Evolutionary conservation across 768 basidiomycete genomes (phyloP).

Genomic region (Saitozyma podzolica): DNA sequence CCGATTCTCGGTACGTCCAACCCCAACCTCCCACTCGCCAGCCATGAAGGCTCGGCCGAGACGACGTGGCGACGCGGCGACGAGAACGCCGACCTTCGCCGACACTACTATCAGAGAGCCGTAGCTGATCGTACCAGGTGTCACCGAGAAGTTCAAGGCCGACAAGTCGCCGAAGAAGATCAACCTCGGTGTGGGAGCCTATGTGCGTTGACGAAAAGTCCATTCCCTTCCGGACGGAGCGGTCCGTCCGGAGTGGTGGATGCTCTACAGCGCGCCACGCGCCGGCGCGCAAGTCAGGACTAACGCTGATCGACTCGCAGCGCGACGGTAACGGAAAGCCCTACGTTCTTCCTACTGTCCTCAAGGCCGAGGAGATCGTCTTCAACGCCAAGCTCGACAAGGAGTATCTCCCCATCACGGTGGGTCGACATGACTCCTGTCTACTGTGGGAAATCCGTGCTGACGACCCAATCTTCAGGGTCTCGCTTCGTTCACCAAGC

Average conservation of each 20-base stretch:
- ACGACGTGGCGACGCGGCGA: not conserved
- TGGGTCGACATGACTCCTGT: conserved; percentile 8
- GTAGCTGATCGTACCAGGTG: conserved; percentile 37
- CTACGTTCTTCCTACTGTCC: conserved; percentile 83
- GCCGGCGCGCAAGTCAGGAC: no score
- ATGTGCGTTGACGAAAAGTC: not conserved
- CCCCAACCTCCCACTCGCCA: not conserved
- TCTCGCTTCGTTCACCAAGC: conserved; percentile 77
- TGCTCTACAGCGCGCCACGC: no score
- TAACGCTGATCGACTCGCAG: conserved; percentile 14
- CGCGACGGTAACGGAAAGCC: conserved; percentile 93
- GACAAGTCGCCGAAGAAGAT: conserved; percentile 90
- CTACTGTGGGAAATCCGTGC: not conserved
- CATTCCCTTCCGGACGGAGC: no score
- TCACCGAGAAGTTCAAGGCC: conserved; percentile 95
- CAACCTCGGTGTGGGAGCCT: conserved; percentile 92
- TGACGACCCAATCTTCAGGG: conserved; percentile 55
- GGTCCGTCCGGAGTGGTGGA: no score
- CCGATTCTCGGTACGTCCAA: conserved; percentile 45
- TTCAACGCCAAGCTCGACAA: conserved; percentile 75
- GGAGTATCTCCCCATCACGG: conserved; percentile 92
- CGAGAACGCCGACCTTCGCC: not conserved
- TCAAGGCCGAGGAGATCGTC: conserved; percentile 70
- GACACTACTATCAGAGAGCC: not conserved
- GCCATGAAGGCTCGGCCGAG: not conserved